Conservation (phyloP, 148 eudicot genomes). For the Rhododendron ovatum region DNA sequence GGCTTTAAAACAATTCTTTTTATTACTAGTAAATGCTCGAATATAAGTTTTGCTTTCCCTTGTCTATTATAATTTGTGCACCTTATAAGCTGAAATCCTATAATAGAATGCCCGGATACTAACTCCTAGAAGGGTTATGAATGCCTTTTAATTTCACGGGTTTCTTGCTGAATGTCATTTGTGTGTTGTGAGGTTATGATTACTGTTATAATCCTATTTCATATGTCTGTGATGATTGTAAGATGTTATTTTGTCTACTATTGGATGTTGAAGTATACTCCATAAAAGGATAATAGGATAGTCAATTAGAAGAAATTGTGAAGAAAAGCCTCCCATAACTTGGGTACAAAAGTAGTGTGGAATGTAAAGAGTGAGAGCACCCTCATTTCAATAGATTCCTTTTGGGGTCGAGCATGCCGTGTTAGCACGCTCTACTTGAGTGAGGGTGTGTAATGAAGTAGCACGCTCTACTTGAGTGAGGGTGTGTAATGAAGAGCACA, state of each 20-base stretch:
- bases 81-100: constrained; percentile 1
- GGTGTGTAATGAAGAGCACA: not conserved
- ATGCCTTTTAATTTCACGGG: not conserved
- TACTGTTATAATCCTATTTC: not conserved
- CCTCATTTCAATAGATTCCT: not conserved
- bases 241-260: not conserved
- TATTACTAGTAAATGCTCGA: not conserved
- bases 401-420: not conserved
- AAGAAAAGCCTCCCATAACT: not conserved
- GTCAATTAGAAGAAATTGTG: not conserved
- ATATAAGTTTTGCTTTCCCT: not conserved
- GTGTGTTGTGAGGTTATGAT: not conserved
- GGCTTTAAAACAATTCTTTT: not conserved
- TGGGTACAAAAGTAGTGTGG: not conserved
- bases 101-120: not conserved
- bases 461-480: not conserved
- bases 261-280: not conserved
- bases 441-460: not conserved
- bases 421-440: not conserved
- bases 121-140: not conserved
- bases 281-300: not conserved
- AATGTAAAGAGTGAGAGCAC: not conserved
- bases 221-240: not conserved
- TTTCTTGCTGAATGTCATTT: not conserved
- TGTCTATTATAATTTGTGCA: not conserved